Base-by-base conservation (phyloP, 805 yeast species). In the Myxozyma nipponensis region DNA sequence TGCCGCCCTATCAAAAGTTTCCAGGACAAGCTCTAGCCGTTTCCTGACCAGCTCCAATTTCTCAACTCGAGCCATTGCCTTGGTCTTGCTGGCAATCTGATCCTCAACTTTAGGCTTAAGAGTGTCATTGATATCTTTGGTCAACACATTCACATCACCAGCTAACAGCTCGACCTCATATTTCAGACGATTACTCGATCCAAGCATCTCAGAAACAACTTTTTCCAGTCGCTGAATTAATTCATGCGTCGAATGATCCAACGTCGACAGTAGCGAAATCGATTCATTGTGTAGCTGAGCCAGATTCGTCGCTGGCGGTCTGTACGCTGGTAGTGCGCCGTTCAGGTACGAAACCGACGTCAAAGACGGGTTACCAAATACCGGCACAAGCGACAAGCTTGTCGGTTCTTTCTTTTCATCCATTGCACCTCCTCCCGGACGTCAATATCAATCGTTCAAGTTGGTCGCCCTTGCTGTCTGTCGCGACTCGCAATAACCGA, bases 101-200 rank as follows among this genome's bases (percentile, higher is more conserved):
- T 22, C 35, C 4, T 39, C 49, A n/a, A 54, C 56, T 24, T 15
- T 40, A 18, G 57, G 58, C 24, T 43, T 37, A 5, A 54, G 26
- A 19, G 47, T 49, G 15, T 38, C 36, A 22, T 23, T 32, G 23
- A 54, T 32, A 15, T 48, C 22, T 13, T 30, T 19, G 36, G 47
- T 52, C 10, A 54, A 39, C 32, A 28, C 44, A 38, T 47, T 54
- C 26, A 54, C 57, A 18, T 54, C 58, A 22, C 58, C 58, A 1
- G 56, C 48, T 26, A 54, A 47, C 26, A 54, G 35, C 42, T 54
- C 58, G 23, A 54, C 58, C 41, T 54, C 58, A 46, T 54, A 54
- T 35, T 46, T 47, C 34, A 54, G 45, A 23, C 58, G 47, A 6
- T 30, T 50, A 3, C 56, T 38, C 15, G 54, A 49, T 10, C 50